Conservation (phyloP, 768 basidiomycete genomes). For the Leccinellum luteum region DNA sequence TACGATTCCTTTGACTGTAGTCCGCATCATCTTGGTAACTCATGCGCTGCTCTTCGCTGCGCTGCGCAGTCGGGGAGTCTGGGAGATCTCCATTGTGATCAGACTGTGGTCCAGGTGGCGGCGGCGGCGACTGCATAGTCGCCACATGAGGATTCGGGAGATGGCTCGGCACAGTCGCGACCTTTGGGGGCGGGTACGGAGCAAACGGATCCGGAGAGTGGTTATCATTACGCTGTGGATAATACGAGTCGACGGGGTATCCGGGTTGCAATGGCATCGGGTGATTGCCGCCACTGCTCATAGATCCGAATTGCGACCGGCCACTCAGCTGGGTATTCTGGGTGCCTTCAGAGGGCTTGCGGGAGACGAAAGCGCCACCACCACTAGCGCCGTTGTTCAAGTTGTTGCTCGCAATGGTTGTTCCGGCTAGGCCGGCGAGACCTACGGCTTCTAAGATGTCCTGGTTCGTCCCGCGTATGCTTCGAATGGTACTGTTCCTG, state of each 20-base stretch:
- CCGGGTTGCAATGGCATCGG: slow-evolving; percentile 21
- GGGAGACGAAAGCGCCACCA: slow-evolving; percentile 13
- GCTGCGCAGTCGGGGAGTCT: slow-evolving; percentile 3
- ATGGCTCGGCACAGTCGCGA: neutral
- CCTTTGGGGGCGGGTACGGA: slow-evolving; percentile 17
- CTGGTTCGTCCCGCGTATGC: slow-evolving; percentile 21
- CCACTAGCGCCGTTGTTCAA: neutral
- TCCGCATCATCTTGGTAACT: slow-evolving; percentile 32
- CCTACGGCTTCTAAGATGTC: slow-evolving; percentile 31
- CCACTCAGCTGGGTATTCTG: slow-evolving; percentile 26
- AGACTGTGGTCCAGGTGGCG: slow-evolving; percentile 7
- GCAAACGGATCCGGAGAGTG: slow-evolving; percentile 30
- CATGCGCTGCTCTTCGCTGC: slow-evolving; percentile 23
- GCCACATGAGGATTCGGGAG: slow-evolving; percentile 22
- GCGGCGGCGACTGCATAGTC: slow-evolving; percentile 8
- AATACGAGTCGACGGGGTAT: slow-evolving; percentile 25
- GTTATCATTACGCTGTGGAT: slow-evolving; percentile 23
- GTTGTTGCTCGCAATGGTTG: neutral
- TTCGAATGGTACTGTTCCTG: slow-evolving; percentile 14
- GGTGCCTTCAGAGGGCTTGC: slow-evolving; percentile 26
- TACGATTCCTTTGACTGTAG: slow-evolving; percentile 26
- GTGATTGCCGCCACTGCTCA: slow-evolving; percentile 14
- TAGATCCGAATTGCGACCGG: slow-evolving; percentile 23
- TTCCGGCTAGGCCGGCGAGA: slow-evolving; percentile 14
- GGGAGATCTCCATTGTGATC: slow-evolving; percentile 11